These are phyloP conservation scores for Saccharomycopsis phalli DNA, from an alignment of 1,139 yeast species.

Conservation along the genomic window DNA sequence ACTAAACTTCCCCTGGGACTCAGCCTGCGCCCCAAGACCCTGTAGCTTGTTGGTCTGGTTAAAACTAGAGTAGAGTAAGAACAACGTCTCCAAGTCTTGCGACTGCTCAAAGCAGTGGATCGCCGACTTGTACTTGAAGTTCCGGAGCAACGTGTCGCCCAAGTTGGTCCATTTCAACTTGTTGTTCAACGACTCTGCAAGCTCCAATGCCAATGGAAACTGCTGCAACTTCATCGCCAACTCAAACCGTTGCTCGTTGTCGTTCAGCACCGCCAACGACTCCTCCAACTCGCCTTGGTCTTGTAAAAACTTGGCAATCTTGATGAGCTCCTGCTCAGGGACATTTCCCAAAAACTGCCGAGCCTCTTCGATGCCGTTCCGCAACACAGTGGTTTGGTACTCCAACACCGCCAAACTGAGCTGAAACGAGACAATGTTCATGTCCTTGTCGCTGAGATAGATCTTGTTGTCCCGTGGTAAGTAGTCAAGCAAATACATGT, in stretches of 20 bases:
- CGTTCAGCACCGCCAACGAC: slow-evolving; percentile 76
- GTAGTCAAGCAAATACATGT: slow-evolving; percentile 82
- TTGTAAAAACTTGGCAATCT: slow-evolving; percentile 87
- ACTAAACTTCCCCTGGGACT: slow-evolving; percentile 67
- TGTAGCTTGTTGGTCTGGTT: slow-evolving; percentile 56
- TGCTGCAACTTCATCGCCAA: slow-evolving; percentile 64
- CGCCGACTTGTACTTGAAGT: slow-evolving; percentile 78
- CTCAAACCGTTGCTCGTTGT: slow-evolving; percentile 79
- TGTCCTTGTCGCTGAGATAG: slow-evolving; percentile 84
- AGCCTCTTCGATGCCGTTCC: slow-evolving; percentile 83
- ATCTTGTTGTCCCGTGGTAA: slow-evolving; percentile 83
- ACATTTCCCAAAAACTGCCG: slow-evolving; percentile 55
- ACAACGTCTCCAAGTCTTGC: slow-evolving; percentile 71
- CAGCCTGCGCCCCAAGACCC: slow-evolving; percentile 57
- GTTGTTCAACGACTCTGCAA: slow-evolving; percentile 48
- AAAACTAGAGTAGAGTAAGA: slow-evolving; percentile 75
- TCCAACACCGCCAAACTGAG: slow-evolving; percentile 81
- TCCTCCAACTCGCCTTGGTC: slow-evolving; percentile 81
- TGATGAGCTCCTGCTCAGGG: slow-evolving; percentile 58
- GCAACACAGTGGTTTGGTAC: slow-evolving; percentile 88
- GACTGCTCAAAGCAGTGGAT: slow-evolving; percentile 74
- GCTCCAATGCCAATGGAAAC: slow-evolving; percentile 61
- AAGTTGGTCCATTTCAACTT: slow-evolving; percentile 82
- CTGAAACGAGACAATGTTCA: slow-evolving; percentile 73
- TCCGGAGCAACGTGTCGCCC: slow-evolving; percentile 76